Evolutionary conservation across 2,329 filamentous ascomycete genomes (phyloP), one percentile per base, ranked within the genome.

Genomic region (Leptographium galeiforme): DNA sequence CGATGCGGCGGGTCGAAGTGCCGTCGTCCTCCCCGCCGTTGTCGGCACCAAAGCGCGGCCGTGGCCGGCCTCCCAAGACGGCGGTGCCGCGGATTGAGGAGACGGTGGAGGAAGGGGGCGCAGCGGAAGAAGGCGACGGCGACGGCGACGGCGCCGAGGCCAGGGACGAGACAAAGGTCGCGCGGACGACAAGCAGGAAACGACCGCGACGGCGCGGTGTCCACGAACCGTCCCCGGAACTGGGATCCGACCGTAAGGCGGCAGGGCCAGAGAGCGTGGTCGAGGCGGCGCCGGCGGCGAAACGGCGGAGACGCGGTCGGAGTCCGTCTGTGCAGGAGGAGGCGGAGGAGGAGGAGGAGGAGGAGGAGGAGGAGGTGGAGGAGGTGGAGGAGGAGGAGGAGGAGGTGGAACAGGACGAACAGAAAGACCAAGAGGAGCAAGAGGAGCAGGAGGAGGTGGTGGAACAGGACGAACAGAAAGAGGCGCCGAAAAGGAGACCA

Each of bases 111-210:
- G 55, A 57, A 6, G 59, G 61, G 33, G 57, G 56, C 2, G 58
- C 48, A 19, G 60, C 59, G 6, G 61, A 55, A 6, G 54, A 57
- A 14, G 55, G 55, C 2, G 53, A 58, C n/a, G n/a, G n/a, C n/a
- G 1, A 38, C 25, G 14, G 25, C 25, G 63, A 68, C 11, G 63
- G 67, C 48, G 74, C 72, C 1, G 67, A 76, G 50, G 71, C 75
- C 48, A 68, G 77, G 16, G 63, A 67, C 40, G 69, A 63, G 2
- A 56, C 61, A 6, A 71, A 76, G 57, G 71, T 72, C 5, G 74
- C 74, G 4, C 59, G 62, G 52, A 58, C 54, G 0, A 61, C 76
- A 8, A 68, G 71, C 8, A 67, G 63, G 51, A 78, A 75, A 57
- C 71, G 73, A 1, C 66, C 64, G 2, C 68, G 72, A 44, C 59